Percentiles rank a stretch among this genome's conserved stretches.
These are phyloP conservation scores for Orbilia ellipsospora DNA, from an alignment of 2,329 filamentous ascomycete species.

Conservation along the genomic window DNA sequence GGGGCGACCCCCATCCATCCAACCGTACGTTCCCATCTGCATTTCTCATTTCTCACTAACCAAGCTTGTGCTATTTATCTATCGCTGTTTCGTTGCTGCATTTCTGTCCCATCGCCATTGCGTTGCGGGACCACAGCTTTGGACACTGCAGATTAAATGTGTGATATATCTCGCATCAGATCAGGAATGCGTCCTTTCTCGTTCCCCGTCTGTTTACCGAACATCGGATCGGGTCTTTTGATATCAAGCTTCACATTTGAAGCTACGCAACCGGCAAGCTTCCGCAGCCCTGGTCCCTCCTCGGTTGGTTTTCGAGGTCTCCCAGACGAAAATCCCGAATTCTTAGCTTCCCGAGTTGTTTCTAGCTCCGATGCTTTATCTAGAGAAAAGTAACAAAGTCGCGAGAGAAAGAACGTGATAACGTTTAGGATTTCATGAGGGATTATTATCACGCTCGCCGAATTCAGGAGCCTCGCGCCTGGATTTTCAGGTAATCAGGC, in stretches of 20 bases:
- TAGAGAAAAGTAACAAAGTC: background rate
- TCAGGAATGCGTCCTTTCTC: background rate
- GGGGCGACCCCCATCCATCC: background rate
- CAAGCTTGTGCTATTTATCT: no score
- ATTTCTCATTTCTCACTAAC: no score
- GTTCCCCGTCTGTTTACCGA: background rate
- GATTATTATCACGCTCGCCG: constrained; percentile 22
- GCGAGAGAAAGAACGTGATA: background rate
- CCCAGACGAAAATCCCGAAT: constrained; percentile 29
- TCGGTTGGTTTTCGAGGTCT: constrained; percentile 14
- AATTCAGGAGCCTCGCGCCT: background rate
- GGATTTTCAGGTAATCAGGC: background rate
- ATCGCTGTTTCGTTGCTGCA: background rate
- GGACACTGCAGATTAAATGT: no score
- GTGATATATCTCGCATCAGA: background rate
- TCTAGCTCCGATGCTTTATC: constrained; percentile 25
- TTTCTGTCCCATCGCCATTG: no score
- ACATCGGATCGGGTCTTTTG: constrained; percentile 13
- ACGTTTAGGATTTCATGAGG: constrained; percentile 18
- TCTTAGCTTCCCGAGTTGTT: constrained; percentile 40
- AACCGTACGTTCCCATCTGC: background rate
- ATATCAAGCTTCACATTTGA: background rate
- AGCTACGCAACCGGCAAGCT: constrained; percentile 32
- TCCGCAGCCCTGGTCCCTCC: constrained; percentile 20
- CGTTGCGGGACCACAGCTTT: no score